Percentiles rank a stretch among this genome's conserved stretches.
Evolutionary conservation across 257 asterid genomes (phyloP).

Genomic region (Anisodus acutangulus): DNA sequence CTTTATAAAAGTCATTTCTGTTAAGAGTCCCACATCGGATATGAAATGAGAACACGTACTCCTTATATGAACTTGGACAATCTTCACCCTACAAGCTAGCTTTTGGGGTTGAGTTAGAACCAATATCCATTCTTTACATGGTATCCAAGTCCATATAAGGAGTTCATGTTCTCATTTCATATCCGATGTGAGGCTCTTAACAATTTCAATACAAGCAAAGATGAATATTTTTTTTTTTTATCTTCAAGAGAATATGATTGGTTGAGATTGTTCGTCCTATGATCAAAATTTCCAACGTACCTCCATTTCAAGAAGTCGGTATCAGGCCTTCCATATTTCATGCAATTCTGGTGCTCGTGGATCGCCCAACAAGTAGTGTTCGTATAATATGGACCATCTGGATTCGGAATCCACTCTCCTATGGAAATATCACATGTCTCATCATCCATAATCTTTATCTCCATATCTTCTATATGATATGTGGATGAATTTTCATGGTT

Average conservation of each 20-base stretch:
- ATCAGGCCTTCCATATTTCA: constrained; percentile 34
- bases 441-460: constrained; percentile 8
- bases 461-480: constrained; percentile 1
- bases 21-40: too few species aligned
- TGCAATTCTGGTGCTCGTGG: constrained; percentile 35
- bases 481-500: constrained; percentile 9
- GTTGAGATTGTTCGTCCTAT: neutral
- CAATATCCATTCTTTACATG: too few species aligned
- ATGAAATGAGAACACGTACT: too few species aligned
- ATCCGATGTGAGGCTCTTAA: too few species aligned
- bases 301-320: constrained; percentile 30
- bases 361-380: constrained; percentile 31
- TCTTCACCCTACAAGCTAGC: too few species aligned
- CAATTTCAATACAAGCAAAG: neutral
- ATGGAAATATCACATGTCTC: constrained; percentile 23
- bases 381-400: constrained; percentile 31
- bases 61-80: too few species aligned
- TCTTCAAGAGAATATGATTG: neutral
- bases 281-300: neutral
- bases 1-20: neutral
- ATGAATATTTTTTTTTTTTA: neutral
- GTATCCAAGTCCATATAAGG: too few species aligned
- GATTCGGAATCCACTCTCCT: constrained; percentile 29
- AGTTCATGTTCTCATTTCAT: too few species aligned
- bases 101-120: too few species aligned